Base-by-base conservation (phyloP, 148 eudicot genomes). In the Rhododendron ovatum region DNA sequence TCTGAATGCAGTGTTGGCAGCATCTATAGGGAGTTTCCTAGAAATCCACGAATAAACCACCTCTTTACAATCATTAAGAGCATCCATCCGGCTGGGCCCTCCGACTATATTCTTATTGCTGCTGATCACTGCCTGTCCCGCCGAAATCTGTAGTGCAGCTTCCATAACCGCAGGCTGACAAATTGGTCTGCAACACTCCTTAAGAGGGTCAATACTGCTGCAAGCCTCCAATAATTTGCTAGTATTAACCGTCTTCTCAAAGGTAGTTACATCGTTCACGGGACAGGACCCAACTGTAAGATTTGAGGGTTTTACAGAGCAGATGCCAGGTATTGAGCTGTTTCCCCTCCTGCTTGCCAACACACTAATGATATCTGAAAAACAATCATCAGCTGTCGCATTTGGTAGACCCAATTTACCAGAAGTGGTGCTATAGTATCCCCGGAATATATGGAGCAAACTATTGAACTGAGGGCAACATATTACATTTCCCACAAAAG, bases 221-320 rank as follows among this genome's bases (percentile, higher is more conserved):
- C 99, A 97, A 83, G 96, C 92, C 63, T 95, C 98, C 88, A 97
- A 91, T 90, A 97, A 89, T 88, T 90, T 88, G 88, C 96, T 95
- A 14, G 98, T 93, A 86, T 97, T 95, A 86, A 95, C 98, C 1
- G 57, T 83, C 84, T 89, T 93, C 90, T 97, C 98, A 90, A 97
- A 97, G 18, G 88, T 84, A 63, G 86, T 53, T 48, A 91, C 61
- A 88, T 94, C 98, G 84, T 93, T 95, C 75, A 94, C 93, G 39
- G 99, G 98, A 89, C 99, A 97, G 12, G 95, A 91, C 63, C 98
- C 96, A 85, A 93, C 96, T 33, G 98, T 97, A 76, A 97, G 95
- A 91, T 94, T 97, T 22, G 94, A 88, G 69, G 98, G 91, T 77
- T 94, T 93, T 20, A 89, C 86, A 47, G 99, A 93, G 89, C 99